Conservation (phyloP, 352 stramenopile genomes). For the Pythium diclinum region DNA sequence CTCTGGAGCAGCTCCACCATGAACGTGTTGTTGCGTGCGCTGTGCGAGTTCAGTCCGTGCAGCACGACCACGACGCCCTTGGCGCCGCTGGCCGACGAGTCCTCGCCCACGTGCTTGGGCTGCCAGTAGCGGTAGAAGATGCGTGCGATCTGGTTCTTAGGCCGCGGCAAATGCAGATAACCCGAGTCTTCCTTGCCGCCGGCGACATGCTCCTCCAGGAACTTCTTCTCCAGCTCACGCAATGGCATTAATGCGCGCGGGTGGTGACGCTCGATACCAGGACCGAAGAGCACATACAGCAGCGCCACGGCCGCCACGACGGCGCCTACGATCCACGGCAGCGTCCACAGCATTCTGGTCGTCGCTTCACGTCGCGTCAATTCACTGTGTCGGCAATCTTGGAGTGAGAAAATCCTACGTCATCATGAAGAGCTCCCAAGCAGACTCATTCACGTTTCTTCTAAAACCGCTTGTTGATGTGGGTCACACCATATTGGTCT, state of each 20-base stretch:
- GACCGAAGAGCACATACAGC: conserved; percentile 46
- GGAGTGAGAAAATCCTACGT: conserved; percentile 1
- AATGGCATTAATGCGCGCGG: conserved; percentile 39
- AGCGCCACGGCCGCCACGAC: conserved; percentile 28
- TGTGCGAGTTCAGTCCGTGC: conserved; percentile 79
- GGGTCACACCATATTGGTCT: conserved; percentile 9
- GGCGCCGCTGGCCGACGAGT: conserved; percentile 21
- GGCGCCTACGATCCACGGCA: conserved; percentile 20
- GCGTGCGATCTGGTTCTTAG: conserved; percentile 36
- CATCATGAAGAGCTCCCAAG: conserved; percentile 5
- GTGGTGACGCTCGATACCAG: conserved; percentile 52
- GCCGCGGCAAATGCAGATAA: conserved; percentile 37
- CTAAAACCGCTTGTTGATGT: conserved; percentile 10
- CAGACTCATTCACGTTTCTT: not conserved
- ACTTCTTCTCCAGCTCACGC: conserved; percentile 42
- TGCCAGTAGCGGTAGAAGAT: conserved; percentile 78
- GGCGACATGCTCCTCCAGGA: conserved; percentile 48
- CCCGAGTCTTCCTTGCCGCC: conserved; percentile 50
- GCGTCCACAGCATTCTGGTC: conserved; percentile 24
- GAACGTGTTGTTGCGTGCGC: conserved; percentile 71
- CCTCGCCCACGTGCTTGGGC: conserved; percentile 38
- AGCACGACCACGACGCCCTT: conserved; percentile 67
- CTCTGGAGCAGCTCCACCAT: conserved; percentile 60
- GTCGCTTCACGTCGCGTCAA: not conserved
- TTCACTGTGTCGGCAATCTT: not conserved